Evolutionary conservation across 768 basidiomycete species (phyloP).

Genomic region (Kwoniella dendrophila): DNA sequence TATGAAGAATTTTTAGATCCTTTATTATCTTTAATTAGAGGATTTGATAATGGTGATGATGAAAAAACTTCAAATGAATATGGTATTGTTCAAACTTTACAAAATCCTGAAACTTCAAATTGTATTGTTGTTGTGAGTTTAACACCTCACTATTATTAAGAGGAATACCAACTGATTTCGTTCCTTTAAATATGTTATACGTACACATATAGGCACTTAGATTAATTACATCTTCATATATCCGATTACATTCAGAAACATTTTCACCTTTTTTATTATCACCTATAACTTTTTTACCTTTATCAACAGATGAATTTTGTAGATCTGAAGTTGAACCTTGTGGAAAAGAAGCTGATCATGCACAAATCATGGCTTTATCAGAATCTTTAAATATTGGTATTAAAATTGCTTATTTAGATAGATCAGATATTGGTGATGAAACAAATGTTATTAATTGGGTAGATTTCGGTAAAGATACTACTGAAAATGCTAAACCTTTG

Average conservation of each 20-base stretch:
- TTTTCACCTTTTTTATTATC: conserved; percentile 76
- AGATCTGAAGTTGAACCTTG: conserved; percentile 69
- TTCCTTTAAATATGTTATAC: conserved; percentile 26
- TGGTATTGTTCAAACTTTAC: conserved; percentile 43
- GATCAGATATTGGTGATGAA: conserved; percentile 53
- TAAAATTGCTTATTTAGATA: conserved; percentile 79
- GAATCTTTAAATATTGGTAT: conserved; percentile 69
- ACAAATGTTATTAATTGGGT: conserved; percentile 56
- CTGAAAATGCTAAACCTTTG: conserved; percentile 60
- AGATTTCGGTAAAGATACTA: conserved; percentile 58
- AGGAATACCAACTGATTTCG: no score
- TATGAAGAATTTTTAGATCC: conserved; percentile 69
- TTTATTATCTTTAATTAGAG: conserved; percentile 63
- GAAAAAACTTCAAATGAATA: conserved; percentile 34
- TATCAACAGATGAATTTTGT: conserved; percentile 71
- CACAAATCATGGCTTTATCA: conserved; percentile 76
- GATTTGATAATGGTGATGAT: conserved; percentile 31
- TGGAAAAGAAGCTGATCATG: conserved; percentile 66
- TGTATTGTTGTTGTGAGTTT: conserved; percentile 53
- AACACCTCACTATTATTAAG: not conserved
- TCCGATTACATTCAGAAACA: conserved; percentile 65
- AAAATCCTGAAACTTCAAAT: conserved; percentile 52
- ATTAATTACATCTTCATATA: conserved; percentile 78
- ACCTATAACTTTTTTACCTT: conserved; percentile 67
- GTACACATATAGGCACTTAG: conserved; percentile 69